These are phyloP conservation scores for Metrosideros polymorpha DNA, from an alignment of 441 rosid species.

Conservation along the genomic window DNA sequence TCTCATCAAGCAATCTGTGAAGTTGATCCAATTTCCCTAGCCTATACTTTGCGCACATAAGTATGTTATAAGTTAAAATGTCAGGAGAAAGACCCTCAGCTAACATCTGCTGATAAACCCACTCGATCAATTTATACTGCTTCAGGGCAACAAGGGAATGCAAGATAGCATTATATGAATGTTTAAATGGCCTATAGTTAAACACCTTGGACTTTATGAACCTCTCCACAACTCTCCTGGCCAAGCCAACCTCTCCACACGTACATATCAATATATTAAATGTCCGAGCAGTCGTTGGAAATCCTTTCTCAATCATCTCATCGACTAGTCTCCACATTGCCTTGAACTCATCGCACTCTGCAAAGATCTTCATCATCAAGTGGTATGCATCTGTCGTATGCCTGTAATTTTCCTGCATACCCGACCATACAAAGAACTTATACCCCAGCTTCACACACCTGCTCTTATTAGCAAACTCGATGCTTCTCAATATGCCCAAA, in stretches of 20 bases:
- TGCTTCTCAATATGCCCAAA: constrained; percentile 42
- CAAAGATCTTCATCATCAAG: constrained; percentile 72
- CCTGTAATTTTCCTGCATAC: constrained; percentile 40
- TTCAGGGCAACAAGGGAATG: constrained; percentile 43
- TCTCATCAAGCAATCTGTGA: constrained; percentile 66
- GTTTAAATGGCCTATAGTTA: constrained; percentile 68
- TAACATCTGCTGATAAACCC: constrained; percentile 79
- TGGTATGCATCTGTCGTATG: constrained; percentile 59
- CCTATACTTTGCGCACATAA: constrained; percentile 68
- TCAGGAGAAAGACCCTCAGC: constrained; percentile 54
- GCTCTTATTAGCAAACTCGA: constrained; percentile 33
- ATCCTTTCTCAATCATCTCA: constrained; percentile 79
- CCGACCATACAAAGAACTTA: constrained; percentile 79
- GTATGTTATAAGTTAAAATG: constrained; percentile 56
- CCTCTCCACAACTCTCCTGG: constrained; percentile 58
- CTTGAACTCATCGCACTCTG: constrained; percentile 71
- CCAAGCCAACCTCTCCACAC: constrained; percentile 71
- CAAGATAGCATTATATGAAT: constrained; percentile 74
- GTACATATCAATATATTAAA: constrained; percentile 75
- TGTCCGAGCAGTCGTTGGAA: constrained; percentile 66
- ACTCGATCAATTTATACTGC: constrained; percentile 78
- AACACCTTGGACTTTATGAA: constrained; percentile 71
- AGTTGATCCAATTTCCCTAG: constrained; percentile 60
- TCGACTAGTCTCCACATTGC: constrained; percentile 86
- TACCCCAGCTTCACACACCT: constrained; percentile 64